Evolutionary conservation across 2,329 filamentous ascomycete species (phyloP), one percentile per base, ranked within the genome.

Genomic region (Cladophialophora psammophila): DNA sequence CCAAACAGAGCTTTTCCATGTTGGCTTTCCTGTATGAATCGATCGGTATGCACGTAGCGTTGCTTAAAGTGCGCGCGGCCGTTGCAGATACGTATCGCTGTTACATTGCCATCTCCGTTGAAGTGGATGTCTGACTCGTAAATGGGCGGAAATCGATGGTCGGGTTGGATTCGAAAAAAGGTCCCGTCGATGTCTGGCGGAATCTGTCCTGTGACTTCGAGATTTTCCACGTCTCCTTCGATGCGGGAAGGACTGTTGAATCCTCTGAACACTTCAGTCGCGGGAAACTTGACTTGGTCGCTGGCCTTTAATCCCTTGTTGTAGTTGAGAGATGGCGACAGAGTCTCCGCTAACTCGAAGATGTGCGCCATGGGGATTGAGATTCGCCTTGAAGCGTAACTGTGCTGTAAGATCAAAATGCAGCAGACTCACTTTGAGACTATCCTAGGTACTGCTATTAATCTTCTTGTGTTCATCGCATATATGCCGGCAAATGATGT

Each of bases 71-170:
- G 75, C 1, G 79, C 80, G 65, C 78, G 78, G 4, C 80, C 80
- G 57, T 80, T 71, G n/a, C 79, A 73, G 61, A 83, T 80, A 0
- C 74, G 75, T 54, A 82, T 79, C 0, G 79, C 80, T 1, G 78
- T 79, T 9, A 82, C 77, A 15, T 76, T 79, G 0, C 81, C 81
- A 61, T 82, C 80, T 36, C 80, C 81, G 60, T 81, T 80, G 73
- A 82, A 79, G 56, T 80, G 80, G n/a, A 82, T 82, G 66, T 88
- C 85, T 69, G 84, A 82, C 72, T 85, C 84, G 70, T 81, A 86
- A 0, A 83, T 72, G 1, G 82, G 86, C n/a, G 83, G 85, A 72
- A 83, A 87, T 36, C 81, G 80, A 71, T 82, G 80, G 60, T 82
- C 80, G 9, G 80, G 79, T 62, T 80, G 78, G 36, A 81, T 74